Percentiles rank a stretch among this genome's conserved stretches.
phyloP scores from a whole-genome alignment of 1,284 basidiomycete genomes.

The Tilletiopsis washingtonensis region DNA sequence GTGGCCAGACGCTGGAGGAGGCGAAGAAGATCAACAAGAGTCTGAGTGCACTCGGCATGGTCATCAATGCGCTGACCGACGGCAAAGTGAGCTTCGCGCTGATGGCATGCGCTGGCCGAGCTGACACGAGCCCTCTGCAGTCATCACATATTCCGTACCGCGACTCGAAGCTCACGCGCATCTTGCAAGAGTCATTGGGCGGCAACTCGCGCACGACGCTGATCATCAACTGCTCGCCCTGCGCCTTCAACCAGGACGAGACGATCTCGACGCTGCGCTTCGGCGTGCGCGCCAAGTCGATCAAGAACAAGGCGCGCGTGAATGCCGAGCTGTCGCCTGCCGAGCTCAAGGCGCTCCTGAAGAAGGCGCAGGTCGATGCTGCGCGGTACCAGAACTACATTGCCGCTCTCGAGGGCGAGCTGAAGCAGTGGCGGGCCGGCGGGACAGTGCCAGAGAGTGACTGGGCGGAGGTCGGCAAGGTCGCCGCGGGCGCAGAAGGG shows the following conservation, averaged over 20 bases:
- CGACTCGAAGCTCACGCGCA: conserved; percentile 97
- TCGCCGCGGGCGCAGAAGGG: conserved; percentile 36
- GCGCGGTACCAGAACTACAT: conserved; percentile 79
- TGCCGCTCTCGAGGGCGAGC: conserved; percentile 78
- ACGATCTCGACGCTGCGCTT: conserved; percentile 96
- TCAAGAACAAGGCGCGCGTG: conserved; percentile 98
- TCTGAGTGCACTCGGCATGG: conserved; percentile 95
- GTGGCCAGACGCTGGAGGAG: conserved; percentile 96
- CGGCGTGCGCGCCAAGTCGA: conserved; percentile 88
- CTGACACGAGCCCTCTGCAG: conserved; percentile 51
- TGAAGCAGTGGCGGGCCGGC: conserved; percentile 82
- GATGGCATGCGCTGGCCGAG: neutral
- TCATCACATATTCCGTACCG: conserved; percentile 96
- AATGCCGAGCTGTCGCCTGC: conserved; percentile 95
- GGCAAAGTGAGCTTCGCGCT: conserved; percentile 47
- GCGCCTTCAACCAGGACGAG: conserved; percentile 91
- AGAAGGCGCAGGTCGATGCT: conserved; percentile 81
- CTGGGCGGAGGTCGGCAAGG: conserved; percentile 68
- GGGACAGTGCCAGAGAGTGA: conserved; percentile 75
- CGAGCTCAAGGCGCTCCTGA: conserved; percentile 85
- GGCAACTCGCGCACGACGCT: conserved; percentile 98
- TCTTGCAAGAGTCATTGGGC: conserved; percentile 97
- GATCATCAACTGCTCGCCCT: conserved; percentile 98
- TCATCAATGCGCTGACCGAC: conserved; percentile 97
- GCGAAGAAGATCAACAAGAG: conserved; percentile 99